Base-by-base conservation (phyloP, 2,329 filamentous ascomycete species). In the Microcyclosporella mali region DNA sequence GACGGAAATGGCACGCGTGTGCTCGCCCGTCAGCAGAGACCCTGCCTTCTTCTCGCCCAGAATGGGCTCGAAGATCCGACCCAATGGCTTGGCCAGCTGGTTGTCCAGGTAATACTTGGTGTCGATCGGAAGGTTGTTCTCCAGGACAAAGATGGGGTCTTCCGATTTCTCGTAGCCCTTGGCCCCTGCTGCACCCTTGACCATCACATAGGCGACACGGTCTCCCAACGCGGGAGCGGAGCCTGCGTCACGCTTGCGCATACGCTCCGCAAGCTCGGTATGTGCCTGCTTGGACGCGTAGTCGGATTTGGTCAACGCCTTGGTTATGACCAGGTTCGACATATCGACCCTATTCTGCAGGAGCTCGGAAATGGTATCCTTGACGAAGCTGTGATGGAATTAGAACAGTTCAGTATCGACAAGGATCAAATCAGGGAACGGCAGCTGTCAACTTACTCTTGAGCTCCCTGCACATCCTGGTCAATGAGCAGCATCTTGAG, bases 61-160 rank as follows among this genome's bases (percentile, higher is more conserved):
- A 49, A 98, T 97, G 33, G 92, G 92, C 66, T 98, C 92, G 73
- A 98, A 98, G 62, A 98, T 98, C 62, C 94, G 83, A 3, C 83
- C 82, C 2, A 98, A 75, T 0, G 92, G 92, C 67, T 98, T 98
- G 7, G 92, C 85, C 14, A 98, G 81, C 67, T 98, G 94, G 64
- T 98, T 98, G 65, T 98, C 92, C 15, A 98, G 81, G 66, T 98
- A 98, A 71, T 97, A 98, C 66, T 87, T 92, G 2, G 92, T 97
- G 67, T 98, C 92, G 62, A 98, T 95, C 9, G 92, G 92, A 44
- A 98, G 78, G 58, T 97, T 98, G 75, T 98, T 85, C 66, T 98
- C 94, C 2, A 98, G 78, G 11, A 98, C 92, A 67, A 84, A 98
- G 59, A 98, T 88, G 2, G 92, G 92, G 61, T 98, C 92, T 68